These are phyloP conservation scores for Geosmithia putterillii DNA, from an alignment of 2,329 filamentous ascomycete species.

Conservation along the genomic window DNA sequence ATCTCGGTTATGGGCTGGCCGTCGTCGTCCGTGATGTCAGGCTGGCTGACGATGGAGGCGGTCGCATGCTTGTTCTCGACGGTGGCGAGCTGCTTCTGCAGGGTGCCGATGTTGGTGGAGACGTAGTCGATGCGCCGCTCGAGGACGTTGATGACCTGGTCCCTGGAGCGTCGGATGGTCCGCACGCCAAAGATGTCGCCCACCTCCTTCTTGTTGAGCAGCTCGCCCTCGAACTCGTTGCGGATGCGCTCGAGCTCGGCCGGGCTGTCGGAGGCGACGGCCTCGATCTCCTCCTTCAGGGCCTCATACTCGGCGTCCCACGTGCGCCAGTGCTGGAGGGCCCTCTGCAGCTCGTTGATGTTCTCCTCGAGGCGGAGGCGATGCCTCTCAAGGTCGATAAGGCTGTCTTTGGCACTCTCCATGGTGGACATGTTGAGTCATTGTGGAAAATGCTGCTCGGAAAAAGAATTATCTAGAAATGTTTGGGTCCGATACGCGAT, in stretches of 20 bases:
- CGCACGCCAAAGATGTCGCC: slow-evolving; percentile 28
- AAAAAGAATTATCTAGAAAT: not conserved
- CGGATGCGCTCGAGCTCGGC: slow-evolving; percentile 46
- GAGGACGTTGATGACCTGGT: slow-evolving; percentile 46
- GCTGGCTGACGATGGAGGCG: slow-evolving; percentile 44
- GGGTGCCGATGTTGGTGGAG: slow-evolving; percentile 60
- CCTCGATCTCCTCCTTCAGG: slow-evolving; percentile 68
- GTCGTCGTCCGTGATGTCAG: slow-evolving; percentile 52
- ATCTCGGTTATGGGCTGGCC: slow-evolving; percentile 80
- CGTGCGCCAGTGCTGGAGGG: slow-evolving; percentile 76
- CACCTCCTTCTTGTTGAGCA: slow-evolving; percentile 47
- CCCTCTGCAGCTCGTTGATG: slow-evolving; percentile 55
- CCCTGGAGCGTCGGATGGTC: slow-evolving; percentile 12
- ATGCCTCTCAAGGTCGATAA: slow-evolving; percentile 63
- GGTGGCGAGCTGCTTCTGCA: slow-evolving; percentile 59
- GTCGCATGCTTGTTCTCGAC: slow-evolving; percentile 60
- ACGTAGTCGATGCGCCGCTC: slow-evolving; percentile 80
- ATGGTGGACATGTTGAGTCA: slow-evolving; percentile 25
- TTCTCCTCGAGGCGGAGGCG: slow-evolving; percentile 64
- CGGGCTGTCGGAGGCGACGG: slow-evolving; percentile 28
- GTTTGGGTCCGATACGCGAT: not conserved
- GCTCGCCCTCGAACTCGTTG: slow-evolving; percentile 45
- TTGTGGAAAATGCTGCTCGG: not conserved
- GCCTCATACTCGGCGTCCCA: slow-evolving; percentile 89
- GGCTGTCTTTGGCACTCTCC: slow-evolving; percentile 31